Base-by-base conservation (phyloP, 2,329 filamentous ascomycete species). In the Xylariaceae sp. region DNA sequence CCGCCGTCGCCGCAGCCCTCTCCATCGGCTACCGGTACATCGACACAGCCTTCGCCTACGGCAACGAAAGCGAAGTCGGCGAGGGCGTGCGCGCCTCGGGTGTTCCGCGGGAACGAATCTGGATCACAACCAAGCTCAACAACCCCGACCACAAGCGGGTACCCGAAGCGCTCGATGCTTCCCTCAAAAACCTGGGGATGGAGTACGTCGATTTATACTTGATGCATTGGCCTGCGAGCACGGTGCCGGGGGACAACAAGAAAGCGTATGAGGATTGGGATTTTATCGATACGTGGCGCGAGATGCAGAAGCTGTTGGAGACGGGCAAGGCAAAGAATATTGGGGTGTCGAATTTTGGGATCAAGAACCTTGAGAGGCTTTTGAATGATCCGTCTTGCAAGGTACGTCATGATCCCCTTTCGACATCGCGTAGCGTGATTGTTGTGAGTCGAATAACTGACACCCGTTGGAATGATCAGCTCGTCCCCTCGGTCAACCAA, bases 341-440 rank as follows among this genome's bases (percentile, higher is more conserved):
- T 63, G 88, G 88, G 58, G 85, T 93, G 46, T 89, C 86, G 67
- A 94, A 94, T 76, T 93, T 94, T 65, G 85, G 77, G 53, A 88
- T 91, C 64, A 80, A 73, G 66, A 87, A 93, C 68, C 72, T 93
- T 29, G 85, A 92, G 75, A 86, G 80, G 66, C 76, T 93, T 47
- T 73, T 93, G 50, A 80, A 76, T 56, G 77, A 85, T 56, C 75
- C 79, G 10, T 74, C 72, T 53, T 79, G 74, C 69, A 83, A 82
- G 70, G 82, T 79, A 59, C 42, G 64, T 48, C 19, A 22, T 8
- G 20, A 10, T 14, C 4, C 3, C 5, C n/a, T n/a, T n/a, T n/a
- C n/a, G n/a, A n/a, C n/a, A n/a, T n/a, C n/a, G n/a, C n/a, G n/a
- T n/a, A 17, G 14, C 10, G 17, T 21, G 35, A 36, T 16, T 5